Percentiles rank a stretch among this genome's conserved stretches.
Conservation (phyloP, 768 basidiomycete species). For the Suillus luteus region DNA sequence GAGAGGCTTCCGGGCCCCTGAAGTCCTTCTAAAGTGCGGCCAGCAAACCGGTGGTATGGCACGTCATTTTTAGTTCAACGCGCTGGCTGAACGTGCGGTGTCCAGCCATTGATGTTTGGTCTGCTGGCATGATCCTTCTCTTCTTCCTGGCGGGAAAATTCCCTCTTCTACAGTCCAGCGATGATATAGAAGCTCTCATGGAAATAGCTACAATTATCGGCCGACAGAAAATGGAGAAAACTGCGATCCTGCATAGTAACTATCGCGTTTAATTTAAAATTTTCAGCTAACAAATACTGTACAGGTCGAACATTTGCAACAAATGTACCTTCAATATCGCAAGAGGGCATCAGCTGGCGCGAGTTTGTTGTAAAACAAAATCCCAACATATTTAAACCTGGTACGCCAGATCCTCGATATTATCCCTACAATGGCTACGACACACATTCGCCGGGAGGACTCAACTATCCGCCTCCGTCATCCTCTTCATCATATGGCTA, state of each 20-base stretch:
- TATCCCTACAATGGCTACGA: conserved; percentile 49
- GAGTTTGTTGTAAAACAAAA: conserved; percentile 79
- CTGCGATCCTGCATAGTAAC: conserved; percentile 88
- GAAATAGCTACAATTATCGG: conserved; percentile 92
- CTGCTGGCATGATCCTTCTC: conserved; percentile 87
- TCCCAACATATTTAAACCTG: conserved; percentile 60
- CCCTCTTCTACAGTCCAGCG: conserved; percentile 90
- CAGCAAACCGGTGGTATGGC: conserved; percentile 86
- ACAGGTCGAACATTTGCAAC: conserved; percentile 86
- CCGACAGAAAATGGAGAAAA: conserved; percentile 75
- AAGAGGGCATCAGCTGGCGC: conserved; percentile 67
- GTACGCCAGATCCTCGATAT: conserved; percentile 49
- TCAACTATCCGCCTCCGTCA: conserved; percentile 30
- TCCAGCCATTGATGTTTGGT: conserved; percentile 95
- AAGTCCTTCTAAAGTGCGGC: conserved; percentile 91
- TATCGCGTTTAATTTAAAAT: conserved; percentile 15
- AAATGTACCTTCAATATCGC: conserved; percentile 81
- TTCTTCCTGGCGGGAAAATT: conserved; percentile 93
- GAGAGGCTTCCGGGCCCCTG: conserved; percentile 94
- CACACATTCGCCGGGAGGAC: conserved; percentile 27
- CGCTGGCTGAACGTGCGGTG: conserved; percentile 14
- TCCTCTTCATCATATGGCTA: conserved; percentile 34
- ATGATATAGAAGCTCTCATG: conserved; percentile 94
- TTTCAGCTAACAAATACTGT: conserved; percentile 11
- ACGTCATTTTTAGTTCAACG: conserved; percentile 15